A percentile compares a stretch with the other conserved stretches of the same genome.
Evolutionary conservation across 1,284 basidiomycete species (phyloP).

Genomic region (Boletellus deceptivus): DNA sequence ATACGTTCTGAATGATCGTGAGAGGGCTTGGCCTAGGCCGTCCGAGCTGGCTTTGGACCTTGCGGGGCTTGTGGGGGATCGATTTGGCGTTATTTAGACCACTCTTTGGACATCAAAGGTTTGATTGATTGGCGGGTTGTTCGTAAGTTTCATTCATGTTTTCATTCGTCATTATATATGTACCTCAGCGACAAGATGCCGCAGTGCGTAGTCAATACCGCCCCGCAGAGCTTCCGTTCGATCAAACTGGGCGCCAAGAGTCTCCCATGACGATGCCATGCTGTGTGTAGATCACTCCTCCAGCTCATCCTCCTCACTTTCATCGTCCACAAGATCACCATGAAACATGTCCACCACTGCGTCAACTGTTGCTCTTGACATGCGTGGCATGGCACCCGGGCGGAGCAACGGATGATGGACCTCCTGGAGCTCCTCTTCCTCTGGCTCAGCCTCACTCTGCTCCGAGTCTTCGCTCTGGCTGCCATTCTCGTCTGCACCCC

Average conservation of each 20-base stretch:
- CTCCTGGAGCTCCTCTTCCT: conserved; percentile 42
- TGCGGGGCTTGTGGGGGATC: too few species aligned
- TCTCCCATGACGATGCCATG: not conserved
- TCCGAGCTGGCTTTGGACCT: too few species aligned
- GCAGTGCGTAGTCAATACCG: not conserved
- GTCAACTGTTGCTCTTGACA: conserved; percentile 64
- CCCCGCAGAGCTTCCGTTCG: not conserved
- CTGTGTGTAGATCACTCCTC: conserved; percentile 31
- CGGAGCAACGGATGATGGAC: conserved; percentile 61
- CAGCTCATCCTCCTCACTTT: conserved; percentile 39
- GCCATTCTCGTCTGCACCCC: conserved; percentile 10
- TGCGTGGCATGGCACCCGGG: conserved; percentile 63
- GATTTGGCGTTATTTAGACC: too few species aligned
- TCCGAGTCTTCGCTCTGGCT: conserved; percentile 25
- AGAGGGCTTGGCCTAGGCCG: too few species aligned
- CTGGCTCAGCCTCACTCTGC: conserved; percentile 21
- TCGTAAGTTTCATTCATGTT: too few species aligned
- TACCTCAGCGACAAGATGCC: too few species aligned
- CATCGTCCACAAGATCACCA: conserved; percentile 45
- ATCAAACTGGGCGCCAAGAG: not conserved
- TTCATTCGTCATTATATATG: too few species aligned
- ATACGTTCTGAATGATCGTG: too few species aligned
- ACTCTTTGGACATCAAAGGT: too few species aligned
- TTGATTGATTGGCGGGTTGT: too few species aligned
- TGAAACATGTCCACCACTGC: conserved; percentile 62